Conservation (phyloP, 2,329 filamentous ascomycete genomes). For the Mariannaea elegans region DNA sequence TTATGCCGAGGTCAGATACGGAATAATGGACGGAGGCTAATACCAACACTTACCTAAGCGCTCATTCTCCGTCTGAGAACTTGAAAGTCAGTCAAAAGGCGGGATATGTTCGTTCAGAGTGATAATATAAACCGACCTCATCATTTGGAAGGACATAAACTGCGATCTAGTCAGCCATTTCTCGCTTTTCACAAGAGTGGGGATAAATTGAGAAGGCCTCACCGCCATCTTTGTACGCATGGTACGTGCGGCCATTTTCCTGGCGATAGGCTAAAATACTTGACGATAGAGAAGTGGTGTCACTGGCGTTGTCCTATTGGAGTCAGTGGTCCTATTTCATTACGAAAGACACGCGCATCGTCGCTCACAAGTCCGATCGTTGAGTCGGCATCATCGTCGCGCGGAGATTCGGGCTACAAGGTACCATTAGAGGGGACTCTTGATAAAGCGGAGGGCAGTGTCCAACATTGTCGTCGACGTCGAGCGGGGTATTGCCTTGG, state of each 20-base stretch:
- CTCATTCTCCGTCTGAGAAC: constrained; percentile 18
- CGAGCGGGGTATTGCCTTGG: too few relatives aligned
- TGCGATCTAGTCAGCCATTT: not conserved
- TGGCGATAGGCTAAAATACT: constrained; percentile 21
- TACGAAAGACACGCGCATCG: not conserved
- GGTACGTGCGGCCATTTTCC: constrained; percentile 27
- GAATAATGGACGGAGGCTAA: too few relatives aligned
- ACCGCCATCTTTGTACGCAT: constrained; percentile 26
- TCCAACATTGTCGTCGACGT: too few relatives aligned
- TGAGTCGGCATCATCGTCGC: not conserved
- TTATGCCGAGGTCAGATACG: not conserved
- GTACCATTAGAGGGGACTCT: too few relatives aligned
- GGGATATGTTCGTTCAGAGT: too few relatives aligned
- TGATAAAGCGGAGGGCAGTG: too few relatives aligned
- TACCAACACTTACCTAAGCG: constrained; percentile 12
- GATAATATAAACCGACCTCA: constrained; percentile 4
- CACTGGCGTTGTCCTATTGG: not conserved
- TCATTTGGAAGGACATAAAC: constrained; percentile 25
- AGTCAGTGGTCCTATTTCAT: too few relatives aligned
- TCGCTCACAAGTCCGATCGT: not conserved
- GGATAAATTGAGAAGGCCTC: not conserved
- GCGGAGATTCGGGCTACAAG: not conserved
- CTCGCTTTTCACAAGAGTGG: too few relatives aligned
- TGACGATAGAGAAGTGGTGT: constrained; percentile 9
- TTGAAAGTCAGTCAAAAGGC: not conserved